These are phyloP conservation scores for Cladosporium sp. DNA, from an alignment of 2,329 filamentous ascomycete genomes.

Conservation along the genomic window DNA sequence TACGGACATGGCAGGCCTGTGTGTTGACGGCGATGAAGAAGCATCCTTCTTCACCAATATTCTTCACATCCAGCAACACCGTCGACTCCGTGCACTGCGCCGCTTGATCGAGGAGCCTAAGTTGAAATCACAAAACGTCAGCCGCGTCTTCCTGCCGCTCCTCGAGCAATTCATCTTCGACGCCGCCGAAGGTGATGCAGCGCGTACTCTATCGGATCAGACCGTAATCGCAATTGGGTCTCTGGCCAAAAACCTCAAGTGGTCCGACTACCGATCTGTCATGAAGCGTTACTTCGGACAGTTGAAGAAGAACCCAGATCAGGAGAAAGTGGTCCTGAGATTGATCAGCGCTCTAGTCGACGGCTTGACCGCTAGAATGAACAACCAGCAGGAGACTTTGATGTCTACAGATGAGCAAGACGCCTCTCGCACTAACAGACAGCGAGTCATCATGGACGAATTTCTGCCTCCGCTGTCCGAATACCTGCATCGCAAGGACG, in stretches of 20 bases:
- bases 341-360: constrained; percentile 79
- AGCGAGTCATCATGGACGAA: constrained; percentile 54
- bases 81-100: constrained; percentile 77
- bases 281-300: constrained; percentile 80
- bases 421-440: constrained; percentile 15
- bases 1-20: constrained; percentile 66
- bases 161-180: constrained; percentile 93
- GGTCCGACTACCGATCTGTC: constrained; percentile 82
- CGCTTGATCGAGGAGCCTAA: constrained; percentile 67
- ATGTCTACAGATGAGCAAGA: constrained; percentile 8
- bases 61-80: constrained; percentile 80
- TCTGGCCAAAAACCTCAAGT: constrained; percentile 72
- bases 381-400: constrained; percentile 39
- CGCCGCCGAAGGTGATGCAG: constrained; percentile 67
- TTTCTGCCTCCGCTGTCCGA: constrained; percentile 75
- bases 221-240: constrained; percentile 74
- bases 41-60: constrained; percentile 90
- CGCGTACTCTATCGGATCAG: constrained; percentile 81
- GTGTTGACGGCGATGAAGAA: constrained; percentile 68
- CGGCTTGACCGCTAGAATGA: constrained; percentile 46
- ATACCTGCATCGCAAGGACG: constrained; percentile 90
- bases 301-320: constrained; percentile 71
- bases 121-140: constrained; percentile 71
- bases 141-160: constrained; percentile 82
- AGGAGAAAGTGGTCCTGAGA: constrained; percentile 79